Evolutionary conservation across 1,139 yeast genomes (phyloP).

Genomic region (Hanseniaspora gamundiae): DNA sequence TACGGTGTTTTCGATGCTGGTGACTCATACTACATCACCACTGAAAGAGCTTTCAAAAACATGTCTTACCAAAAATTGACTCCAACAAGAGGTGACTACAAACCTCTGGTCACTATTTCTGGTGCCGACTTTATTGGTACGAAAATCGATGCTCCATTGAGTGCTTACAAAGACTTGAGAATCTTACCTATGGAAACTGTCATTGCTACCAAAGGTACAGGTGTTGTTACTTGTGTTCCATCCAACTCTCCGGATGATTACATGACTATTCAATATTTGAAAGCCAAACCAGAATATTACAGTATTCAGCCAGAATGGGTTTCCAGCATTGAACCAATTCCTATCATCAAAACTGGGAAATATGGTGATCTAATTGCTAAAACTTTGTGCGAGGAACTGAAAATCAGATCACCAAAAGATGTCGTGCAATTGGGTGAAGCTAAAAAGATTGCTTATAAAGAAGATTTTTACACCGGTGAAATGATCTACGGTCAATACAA

Average conservation of each 20-base stretch:
- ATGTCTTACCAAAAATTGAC: conserved; percentile 93
- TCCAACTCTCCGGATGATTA: conserved; percentile 97
- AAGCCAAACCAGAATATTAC: conserved; percentile 85
- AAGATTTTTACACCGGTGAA: conserved; percentile 86
- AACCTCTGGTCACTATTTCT: conserved; percentile 43
- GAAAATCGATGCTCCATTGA: conserved; percentile 73
- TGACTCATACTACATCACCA: conserved; percentile 70
- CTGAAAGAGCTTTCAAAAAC: conserved; percentile 96
- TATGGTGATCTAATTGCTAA: conserved; percentile 90
- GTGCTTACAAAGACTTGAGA: conserved; percentile 58
- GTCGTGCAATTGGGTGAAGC: conserved; percentile 78
- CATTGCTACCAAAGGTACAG: conserved; percentile 91
- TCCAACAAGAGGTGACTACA: conserved; percentile 73
- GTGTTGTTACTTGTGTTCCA: conserved; percentile 98
- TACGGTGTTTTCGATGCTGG: conserved; percentile 91
- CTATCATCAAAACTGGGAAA: conserved; percentile 67
- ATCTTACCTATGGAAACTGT: conserved; percentile 97
- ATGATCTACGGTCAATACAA: conserved; percentile 70
- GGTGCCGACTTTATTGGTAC: conserved; percentile 81
- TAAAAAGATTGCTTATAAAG: conserved; percentile 90
- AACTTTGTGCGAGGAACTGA: conserved; percentile 68
- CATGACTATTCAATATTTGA: conserved; percentile 72
- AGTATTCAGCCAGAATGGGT: conserved; percentile 84
- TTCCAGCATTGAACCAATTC: conserved; percentile 45
- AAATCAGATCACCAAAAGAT: conserved; percentile 93